Percentiles rank a stretch among this genome's conserved stretches.
phyloP scores from a whole-genome alignment of 495 filamentous ascomycete species.

The Clavariopsis aquatica region DNA sequence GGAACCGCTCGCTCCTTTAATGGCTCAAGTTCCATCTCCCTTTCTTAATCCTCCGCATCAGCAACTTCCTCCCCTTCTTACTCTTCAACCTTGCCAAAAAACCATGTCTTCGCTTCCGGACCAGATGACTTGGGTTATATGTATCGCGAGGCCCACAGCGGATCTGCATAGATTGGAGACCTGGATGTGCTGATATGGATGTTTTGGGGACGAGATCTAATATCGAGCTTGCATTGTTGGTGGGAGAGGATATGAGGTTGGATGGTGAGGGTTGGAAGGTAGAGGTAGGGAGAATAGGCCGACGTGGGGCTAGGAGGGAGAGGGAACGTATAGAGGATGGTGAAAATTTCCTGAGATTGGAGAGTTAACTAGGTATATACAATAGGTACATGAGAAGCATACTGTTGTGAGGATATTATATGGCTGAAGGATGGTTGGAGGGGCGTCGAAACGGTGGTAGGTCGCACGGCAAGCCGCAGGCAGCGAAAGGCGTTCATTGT shows the following conservation, averaged over 20 bases:
- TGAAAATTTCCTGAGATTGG: slow-evolving; percentile 1
- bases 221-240: slow-evolving; percentile 5
- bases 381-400: background rate
- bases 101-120: slow-evolving; percentile 71
- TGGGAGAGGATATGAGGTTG: slow-evolving; percentile 35
- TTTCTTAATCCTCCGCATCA: slow-evolving; percentile 61
- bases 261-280: slow-evolving; percentile 40
- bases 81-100: slow-evolving; percentile 62
- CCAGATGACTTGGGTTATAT: slow-evolving; percentile 65
- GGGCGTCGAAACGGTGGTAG: slow-evolving; percentile 1
- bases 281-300: slow-evolving; percentile 41
- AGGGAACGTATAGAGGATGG: slow-evolving; percentile 37
- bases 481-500: slow-evolving; percentile 41
- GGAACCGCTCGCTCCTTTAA: slow-evolving; percentile 31
- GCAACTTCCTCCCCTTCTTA: slow-evolving; percentile 56
- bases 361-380: slow-evolving; percentile 1
- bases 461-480: slow-evolving; percentile 27
- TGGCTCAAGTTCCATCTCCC: slow-evolving; percentile 64
- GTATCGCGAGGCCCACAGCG: slow-evolving; percentile 61
- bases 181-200: slow-evolving; percentile 52
- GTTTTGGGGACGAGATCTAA: slow-evolving; percentile 52
- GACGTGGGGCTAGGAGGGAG: slow-evolving; percentile 46
- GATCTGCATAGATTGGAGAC: slow-evolving; percentile 50
- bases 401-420: slow-evolving; percentile 21
- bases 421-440: slow-evolving; percentile 11